Percentiles rank a stretch among this genome's conserved stretches.
phyloP scores from a whole-genome alignment of 73 alveolate species.

The Uronychia setigera region DNA sequence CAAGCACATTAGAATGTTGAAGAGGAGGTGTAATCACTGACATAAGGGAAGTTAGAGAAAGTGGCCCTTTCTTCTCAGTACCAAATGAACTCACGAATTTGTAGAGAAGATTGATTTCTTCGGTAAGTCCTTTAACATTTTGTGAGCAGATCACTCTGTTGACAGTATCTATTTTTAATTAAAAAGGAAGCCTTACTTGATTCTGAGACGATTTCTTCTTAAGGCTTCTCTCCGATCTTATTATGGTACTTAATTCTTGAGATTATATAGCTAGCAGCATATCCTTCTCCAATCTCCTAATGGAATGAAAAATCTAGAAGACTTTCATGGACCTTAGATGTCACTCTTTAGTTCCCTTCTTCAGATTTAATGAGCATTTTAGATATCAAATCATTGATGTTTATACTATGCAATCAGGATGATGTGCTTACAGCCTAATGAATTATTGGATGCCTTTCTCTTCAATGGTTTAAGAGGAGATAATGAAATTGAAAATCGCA shows the following conservation, averaged over 20 bases:
- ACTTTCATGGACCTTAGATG: slow-evolving; percentile 58
- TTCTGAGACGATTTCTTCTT: slow-evolving; percentile 12
- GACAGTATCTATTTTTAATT: neutral
- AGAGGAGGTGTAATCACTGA: slow-evolving; percentile 19
- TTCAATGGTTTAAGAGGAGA: slow-evolving; percentile 15
- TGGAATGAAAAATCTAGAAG: slow-evolving; percentile 57
- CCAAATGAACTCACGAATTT: slow-evolving; percentile 64
- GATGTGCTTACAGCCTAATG: slow-evolving; percentile 9
- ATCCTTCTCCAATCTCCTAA: slow-evolving; percentile 68
- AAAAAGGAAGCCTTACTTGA: slow-evolving; percentile 10
- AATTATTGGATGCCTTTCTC: slow-evolving; percentile 22
- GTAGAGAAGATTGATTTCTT: slow-evolving; percentile 42
- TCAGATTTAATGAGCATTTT: slow-evolving; percentile 53
- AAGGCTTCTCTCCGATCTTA: neutral
- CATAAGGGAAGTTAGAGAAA: slow-evolving; percentile 13
- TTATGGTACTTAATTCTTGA: slow-evolving; percentile 39
- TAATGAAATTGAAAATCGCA: neutral
- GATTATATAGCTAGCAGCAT: slow-evolving; percentile 43
- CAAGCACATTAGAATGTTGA: slow-evolving; percentile 25
- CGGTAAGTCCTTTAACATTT: slow-evolving; percentile 42
- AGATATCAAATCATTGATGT: slow-evolving; percentile 15
- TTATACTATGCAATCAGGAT: neutral
- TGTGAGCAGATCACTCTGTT: neutral
- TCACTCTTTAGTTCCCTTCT: slow-evolving; percentile 59
- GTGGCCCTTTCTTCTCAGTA: slow-evolving; percentile 39